phyloP scores from a whole-genome alignment of 2,329 filamentous ascomycete genomes.

The Chaetomium sp. region DNA sequence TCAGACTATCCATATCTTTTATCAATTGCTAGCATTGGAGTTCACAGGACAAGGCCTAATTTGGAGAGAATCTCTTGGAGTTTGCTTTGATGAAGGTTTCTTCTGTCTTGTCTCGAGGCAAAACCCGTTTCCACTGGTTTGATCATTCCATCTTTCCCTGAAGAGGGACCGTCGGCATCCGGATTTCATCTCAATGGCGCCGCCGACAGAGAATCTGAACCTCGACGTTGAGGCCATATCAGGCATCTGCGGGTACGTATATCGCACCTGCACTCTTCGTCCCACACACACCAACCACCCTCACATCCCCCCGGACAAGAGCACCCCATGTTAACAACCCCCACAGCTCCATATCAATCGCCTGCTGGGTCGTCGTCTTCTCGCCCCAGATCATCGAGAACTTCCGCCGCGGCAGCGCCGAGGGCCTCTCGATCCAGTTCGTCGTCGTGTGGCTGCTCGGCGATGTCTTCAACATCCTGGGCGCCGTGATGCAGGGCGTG shows the following conservation, averaged over 20 bases:
- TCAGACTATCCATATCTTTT: not conserved
- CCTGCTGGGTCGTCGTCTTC: slow-evolving; percentile 97
- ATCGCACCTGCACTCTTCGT: not conserved
- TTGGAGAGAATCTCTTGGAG: not conserved
- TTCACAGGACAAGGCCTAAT: not conserved
- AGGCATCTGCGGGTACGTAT: slow-evolving; percentile 78
- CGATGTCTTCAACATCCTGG: slow-evolving; percentile 95
- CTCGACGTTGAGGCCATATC: slow-evolving; percentile 89
- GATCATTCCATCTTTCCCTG: not conserved
- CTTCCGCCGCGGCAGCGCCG: slow-evolving; percentile 79
- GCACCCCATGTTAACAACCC: slow-evolving; percentile 18
- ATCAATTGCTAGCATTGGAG: not conserved
- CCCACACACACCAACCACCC: not conserved
- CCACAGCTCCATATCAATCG: slow-evolving; percentile 85
- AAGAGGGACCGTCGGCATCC: not conserved
- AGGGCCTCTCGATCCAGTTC: slow-evolving; percentile 88
- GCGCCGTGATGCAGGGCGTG: slow-evolving; percentile 88
- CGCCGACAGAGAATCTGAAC: slow-evolving; percentile 60
- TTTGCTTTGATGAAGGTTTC: not conserved
- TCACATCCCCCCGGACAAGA: not conserved
- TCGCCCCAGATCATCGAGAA: slow-evolving; percentile 96
- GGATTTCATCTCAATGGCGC: slow-evolving; percentile 47
- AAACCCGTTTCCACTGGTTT: not conserved
- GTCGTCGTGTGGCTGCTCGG: slow-evolving; percentile 90
- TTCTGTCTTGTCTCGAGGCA: not conserved